Percentiles rank a stretch among this genome's conserved stretches.
Conservation (phyloP, 169 alveolate genomes). For the Pseudocohnilembus persalinus region DNA sequence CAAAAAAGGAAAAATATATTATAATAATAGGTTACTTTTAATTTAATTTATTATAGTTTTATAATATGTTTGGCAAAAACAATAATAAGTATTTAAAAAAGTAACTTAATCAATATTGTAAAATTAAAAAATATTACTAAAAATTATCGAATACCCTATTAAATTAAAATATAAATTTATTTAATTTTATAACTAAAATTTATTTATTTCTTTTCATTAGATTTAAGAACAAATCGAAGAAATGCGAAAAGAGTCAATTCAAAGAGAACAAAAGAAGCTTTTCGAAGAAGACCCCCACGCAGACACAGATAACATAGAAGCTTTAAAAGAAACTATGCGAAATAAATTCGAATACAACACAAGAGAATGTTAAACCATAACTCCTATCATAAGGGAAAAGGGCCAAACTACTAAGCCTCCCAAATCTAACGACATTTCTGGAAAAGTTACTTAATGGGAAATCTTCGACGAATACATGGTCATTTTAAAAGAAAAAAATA, state of each 20-base stretch:
- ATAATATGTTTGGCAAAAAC: no score
- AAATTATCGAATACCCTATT: not conserved
- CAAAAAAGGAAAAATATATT: no score
- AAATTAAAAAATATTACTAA: no score
- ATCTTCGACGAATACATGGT: constrained; percentile 91
- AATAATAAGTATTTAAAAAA: no score
- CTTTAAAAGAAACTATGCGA: constrained; percentile 78
- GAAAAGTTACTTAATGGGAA: constrained; percentile 89
- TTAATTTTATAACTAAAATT: no score
- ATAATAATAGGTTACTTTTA: no score
- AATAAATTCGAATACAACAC: constrained; percentile 91
- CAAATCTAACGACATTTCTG: constrained; percentile 72
- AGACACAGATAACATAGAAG: constrained; percentile 70
- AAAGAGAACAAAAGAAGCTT: constrained; percentile 66
- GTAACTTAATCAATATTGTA: no score
- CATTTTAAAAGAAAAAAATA: constrained; percentile 81
- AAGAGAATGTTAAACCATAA: constrained; percentile 88
- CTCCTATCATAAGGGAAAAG: constrained; percentile 70
- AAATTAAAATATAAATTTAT: no score
- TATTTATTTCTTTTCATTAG: no score
- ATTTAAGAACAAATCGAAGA: constrained; percentile 70
- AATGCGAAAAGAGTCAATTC: constrained; percentile 75
- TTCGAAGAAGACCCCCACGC: constrained; percentile 56
- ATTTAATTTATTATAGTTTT: no score
- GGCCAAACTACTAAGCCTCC: constrained; percentile 88